Evolutionary conservation across 2,329 filamentous ascomycete species (phyloP).

Genomic region (Trichoderma brevicompactum): DNA sequence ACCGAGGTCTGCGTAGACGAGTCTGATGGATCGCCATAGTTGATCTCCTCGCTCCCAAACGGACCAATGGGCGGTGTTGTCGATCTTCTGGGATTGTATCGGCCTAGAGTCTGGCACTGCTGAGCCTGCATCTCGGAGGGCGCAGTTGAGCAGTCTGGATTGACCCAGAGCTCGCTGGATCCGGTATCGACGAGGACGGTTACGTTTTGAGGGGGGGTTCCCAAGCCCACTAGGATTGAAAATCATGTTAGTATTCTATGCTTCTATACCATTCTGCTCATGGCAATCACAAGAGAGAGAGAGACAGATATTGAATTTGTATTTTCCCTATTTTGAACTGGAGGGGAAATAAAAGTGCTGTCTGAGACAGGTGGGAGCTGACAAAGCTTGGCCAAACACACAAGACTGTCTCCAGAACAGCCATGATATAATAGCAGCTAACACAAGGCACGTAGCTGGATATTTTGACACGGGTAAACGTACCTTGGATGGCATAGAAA

Average conservation of each 20-base stretch:
- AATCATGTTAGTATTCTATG: neutral
- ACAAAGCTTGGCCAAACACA: no score
- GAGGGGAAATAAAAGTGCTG: no score
- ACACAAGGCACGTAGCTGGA: no score
- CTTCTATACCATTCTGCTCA: no score
- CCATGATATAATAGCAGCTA: no score
- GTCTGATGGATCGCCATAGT: slow-evolving; percentile 47
- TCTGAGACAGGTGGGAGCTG: no score
- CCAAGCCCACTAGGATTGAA: slow-evolving; percentile 46
- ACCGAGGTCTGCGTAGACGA: slow-evolving; percentile 44
- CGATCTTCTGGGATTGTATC: slow-evolving; percentile 51
- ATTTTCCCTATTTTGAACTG: no score
- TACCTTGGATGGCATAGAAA: slow-evolving; percentile 48
- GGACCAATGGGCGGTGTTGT: slow-evolving; percentile 45
- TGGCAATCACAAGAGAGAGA: no score
- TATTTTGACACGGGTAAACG: no score
- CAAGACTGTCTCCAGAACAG: no score
- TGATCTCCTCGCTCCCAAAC: slow-evolving; percentile 45
- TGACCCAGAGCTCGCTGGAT: slow-evolving; percentile 60
- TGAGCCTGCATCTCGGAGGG: slow-evolving; percentile 40
- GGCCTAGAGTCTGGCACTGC: slow-evolving; percentile 48
- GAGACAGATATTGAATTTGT: no score
- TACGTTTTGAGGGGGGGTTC: slow-evolving; percentile 48
- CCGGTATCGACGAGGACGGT: slow-evolving; percentile 57
- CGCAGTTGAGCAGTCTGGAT: slow-evolving; percentile 52